These are phyloP conservation scores for Tricholoma flavovirens DNA, from an alignment of 768 basidiomycete species.

Conservation along the genomic window DNA sequence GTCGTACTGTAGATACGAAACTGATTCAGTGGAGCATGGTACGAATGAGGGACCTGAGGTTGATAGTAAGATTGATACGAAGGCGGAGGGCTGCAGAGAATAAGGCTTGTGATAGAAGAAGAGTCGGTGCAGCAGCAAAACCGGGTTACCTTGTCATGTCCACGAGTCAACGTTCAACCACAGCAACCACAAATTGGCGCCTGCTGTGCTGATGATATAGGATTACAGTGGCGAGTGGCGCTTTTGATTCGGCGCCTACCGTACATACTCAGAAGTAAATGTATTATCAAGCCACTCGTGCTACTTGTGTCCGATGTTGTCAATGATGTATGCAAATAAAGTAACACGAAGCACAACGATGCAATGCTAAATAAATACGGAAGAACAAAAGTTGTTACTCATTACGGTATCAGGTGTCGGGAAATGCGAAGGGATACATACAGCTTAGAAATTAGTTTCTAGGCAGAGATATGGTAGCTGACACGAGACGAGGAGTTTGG, in stretches of 20 bases:
- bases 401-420: background rate
- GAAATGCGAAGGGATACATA: background rate
- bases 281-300: background rate
- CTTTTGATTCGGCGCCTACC: too few relatives aligned
- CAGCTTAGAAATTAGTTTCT: conserved; percentile 8
- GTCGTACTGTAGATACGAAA: background rate
- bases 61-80: background rate
- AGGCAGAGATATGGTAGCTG: conserved; percentile 22
- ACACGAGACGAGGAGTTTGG: conserved; percentile 29
- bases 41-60: background rate
- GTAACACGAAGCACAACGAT: background rate
- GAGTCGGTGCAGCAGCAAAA: background rate
- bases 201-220: background rate
- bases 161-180: background rate
- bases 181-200: background rate
- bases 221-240: too few relatives aligned
- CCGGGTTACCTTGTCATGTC: background rate
- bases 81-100: background rate
- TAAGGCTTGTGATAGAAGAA: too few relatives aligned
- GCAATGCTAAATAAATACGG: background rate
- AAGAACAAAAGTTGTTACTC: background rate
- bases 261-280: background rate
- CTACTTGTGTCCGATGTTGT: background rate
- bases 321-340: background rate
- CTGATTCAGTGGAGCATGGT: background rate